These are phyloP conservation scores for Leccinum subtestaceum DNA, from an alignment of 768 basidiomycete species.

Conservation along the genomic window DNA sequence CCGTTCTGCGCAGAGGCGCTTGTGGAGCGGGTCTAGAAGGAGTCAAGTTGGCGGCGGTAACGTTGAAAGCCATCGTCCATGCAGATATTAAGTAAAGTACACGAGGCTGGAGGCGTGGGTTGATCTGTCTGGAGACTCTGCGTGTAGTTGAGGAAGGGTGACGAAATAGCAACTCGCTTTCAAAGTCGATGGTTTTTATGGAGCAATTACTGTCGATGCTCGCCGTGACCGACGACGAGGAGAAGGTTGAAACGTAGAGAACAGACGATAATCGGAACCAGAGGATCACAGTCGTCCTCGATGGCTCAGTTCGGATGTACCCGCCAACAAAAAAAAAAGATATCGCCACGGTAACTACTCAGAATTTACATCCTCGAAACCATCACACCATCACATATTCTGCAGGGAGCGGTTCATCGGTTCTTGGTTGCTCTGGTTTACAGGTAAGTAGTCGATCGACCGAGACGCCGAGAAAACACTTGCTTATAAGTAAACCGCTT, in stretches of 20 bases:
- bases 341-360: constrained; percentile 32
- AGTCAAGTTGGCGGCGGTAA: constrained; percentile 59
- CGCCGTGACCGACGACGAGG: constrained; percentile 9
- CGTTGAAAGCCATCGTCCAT: constrained; percentile 46
- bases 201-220: not conserved
- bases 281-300: not conserved
- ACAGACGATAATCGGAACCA: not conserved
- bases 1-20: constrained; percentile 52
- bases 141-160: not conserved
- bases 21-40: constrained; percentile 78
- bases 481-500: constrained; percentile 85
- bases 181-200: not conserved
- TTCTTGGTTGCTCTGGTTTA: not conserved
- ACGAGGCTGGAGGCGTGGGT: constrained; percentile 10
- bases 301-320: constrained; percentile 27
- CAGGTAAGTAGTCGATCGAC: not conserved
- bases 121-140: not conserved
- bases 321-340: constrained; percentile 19
- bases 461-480: constrained; percentile 32
- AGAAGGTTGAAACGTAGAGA: not conserved
- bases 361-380: not conserved
- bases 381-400: not conserved
- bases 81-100: constrained; percentile 10
- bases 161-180: not conserved
- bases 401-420: not conserved